Conservation (phyloP, 768 basidiomycete genomes). For the Chiua virens region DNA sequence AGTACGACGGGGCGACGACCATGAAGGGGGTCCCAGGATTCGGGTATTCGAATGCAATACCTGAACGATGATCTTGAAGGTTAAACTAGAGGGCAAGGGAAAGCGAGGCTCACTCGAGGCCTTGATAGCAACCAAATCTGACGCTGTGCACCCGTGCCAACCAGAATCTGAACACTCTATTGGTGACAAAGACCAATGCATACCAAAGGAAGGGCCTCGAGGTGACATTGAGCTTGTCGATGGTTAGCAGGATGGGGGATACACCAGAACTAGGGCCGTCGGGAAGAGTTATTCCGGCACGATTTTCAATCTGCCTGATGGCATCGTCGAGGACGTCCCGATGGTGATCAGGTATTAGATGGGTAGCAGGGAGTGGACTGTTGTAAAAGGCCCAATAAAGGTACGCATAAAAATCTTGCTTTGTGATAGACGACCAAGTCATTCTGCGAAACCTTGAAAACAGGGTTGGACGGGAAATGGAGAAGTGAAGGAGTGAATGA, state of each 20-base stretch:
- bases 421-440: constrained; percentile 70
- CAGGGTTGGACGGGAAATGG: not conserved
- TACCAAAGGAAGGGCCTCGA: constrained; percentile 73
- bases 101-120: constrained; percentile 59
- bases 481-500: not conserved
- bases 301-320: constrained; percentile 64
- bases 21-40: constrained; percentile 55
- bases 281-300: constrained; percentile 64
- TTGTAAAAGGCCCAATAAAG: constrained; percentile 85
- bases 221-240: constrained; percentile 72
- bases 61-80: constrained; percentile 33
- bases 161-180: constrained; percentile 46
- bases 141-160: constrained; percentile 45
- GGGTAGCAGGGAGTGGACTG: constrained; percentile 52
- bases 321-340: constrained; percentile 56
- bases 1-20: constrained; percentile 76
- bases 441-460: constrained; percentile 63
- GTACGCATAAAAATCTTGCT: constrained; percentile 67
- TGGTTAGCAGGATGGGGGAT: constrained; percentile 63
- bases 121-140: constrained; percentile 50
- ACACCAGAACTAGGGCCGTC: constrained; percentile 55
- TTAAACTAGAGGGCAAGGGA: not conserved
- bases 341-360: constrained; percentile 47
- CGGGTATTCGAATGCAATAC: constrained; percentile 74
- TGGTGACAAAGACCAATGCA: constrained; percentile 46